Conservation (phyloP, 1,284 basidiomycete species). For the Cryptococcus sp. region DNA sequence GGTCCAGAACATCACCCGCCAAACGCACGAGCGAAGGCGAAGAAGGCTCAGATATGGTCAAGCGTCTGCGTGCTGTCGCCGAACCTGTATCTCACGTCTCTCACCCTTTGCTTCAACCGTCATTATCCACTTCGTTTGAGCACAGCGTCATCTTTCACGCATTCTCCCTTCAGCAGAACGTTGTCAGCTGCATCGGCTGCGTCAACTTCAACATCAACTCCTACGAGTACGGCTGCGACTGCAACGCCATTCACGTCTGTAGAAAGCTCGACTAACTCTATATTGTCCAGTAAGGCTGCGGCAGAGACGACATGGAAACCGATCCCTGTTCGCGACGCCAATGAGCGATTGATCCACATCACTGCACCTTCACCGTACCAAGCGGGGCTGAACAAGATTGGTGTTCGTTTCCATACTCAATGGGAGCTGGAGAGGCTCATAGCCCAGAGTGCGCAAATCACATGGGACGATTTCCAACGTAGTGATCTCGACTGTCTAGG, state of each 20-base stretch:
- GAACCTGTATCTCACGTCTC: too few species aligned
- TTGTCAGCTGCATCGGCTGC: neutral
- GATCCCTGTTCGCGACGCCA: neutral
- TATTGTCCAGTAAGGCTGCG: neutral
- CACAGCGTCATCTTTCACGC: too few species aligned
- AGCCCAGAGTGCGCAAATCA: slow-evolving; percentile 2
- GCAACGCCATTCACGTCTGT: slow-evolving; percentile 7
- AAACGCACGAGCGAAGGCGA: too few species aligned
- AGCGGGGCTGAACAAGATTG: slow-evolving; percentile 13
- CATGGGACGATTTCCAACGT: slow-evolving; percentile 23
- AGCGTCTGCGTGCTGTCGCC: too few species aligned
- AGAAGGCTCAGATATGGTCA: too few species aligned
- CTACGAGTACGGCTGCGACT: neutral
- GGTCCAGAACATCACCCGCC: too few species aligned
- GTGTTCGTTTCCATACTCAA: slow-evolving; percentile 31
- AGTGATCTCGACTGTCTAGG: slow-evolving; percentile 20
- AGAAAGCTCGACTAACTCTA: neutral
- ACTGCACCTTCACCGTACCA: slow-evolving; percentile 25
- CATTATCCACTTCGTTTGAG: too few species aligned
- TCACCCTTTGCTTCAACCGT: too few species aligned
- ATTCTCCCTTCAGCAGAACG: too few species aligned
- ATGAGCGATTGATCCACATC: slow-evolving; percentile 18
- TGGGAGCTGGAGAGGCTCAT: slow-evolving; percentile 36
- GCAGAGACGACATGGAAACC: slow-evolving; percentile 7
- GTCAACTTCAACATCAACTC: neutral